phyloP scores from a whole-genome alignment of 306 rosid species.

The Abrus pulchellus region DNA sequence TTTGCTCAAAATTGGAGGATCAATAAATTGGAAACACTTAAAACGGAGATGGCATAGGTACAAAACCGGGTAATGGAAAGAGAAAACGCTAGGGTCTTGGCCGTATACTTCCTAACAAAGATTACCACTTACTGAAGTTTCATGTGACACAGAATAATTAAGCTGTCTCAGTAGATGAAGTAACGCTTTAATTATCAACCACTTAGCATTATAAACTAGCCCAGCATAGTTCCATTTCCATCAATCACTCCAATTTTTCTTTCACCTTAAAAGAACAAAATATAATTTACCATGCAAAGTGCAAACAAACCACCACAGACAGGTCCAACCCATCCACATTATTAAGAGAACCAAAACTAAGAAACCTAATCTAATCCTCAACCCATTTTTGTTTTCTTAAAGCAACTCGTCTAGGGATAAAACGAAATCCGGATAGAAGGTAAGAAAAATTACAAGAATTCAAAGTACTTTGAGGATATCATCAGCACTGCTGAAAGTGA shows the following conservation, averaged over 20 bases:
- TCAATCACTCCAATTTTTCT: neutral
- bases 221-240: no score
- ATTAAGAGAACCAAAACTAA: neutral
- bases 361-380: conserved; percentile 3
- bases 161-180: neutral
- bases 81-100: no score
- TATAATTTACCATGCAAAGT: neutral
- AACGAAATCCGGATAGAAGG: neutral
- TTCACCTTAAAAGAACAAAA: neutral
- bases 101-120: no score
- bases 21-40: no score
- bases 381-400: neutral
- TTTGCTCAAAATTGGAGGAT: no score
- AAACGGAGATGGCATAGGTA: no score
- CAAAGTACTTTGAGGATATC: conserved; percentile 77
- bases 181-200: neutral
- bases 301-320: conserved; percentile 34
- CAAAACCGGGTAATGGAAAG: no score
- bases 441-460: neutral
- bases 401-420: neutral
- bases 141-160: neutral
- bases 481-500: conserved; percentile 87
- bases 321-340: conserved; percentile 28
- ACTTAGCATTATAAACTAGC: neutral
- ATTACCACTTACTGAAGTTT: neutral